Conservation (phyloP, 352 stramenopile species). For the Pythium myriotylum region DNA sequence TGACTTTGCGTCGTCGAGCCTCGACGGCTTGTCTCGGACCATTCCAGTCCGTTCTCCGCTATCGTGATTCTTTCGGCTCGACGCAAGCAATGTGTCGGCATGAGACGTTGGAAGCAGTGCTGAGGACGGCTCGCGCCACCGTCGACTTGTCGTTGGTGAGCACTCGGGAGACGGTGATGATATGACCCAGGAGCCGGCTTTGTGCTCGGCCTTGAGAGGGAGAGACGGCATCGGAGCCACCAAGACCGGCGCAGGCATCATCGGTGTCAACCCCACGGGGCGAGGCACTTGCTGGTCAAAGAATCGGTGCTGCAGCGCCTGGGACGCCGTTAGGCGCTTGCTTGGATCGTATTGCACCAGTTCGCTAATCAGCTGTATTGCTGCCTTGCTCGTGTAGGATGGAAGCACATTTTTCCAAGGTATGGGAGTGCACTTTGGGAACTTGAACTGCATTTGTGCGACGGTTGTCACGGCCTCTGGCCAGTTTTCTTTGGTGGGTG, state of each 20-base stretch:
- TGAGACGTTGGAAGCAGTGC: conserved; percentile 16
- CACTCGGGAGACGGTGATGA: not conserved
- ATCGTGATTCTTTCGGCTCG: conserved; percentile 22
- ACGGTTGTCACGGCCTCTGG: conserved; percentile 88
- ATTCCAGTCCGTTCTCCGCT: not conserved
- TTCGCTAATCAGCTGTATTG: conserved; percentile 85
- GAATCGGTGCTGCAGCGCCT: conserved; percentile 94
- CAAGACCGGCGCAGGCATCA: not conserved
- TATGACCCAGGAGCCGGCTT: conserved; percentile 9
- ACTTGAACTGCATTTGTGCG: conserved; percentile 91
- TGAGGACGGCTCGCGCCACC: conserved; percentile 24
- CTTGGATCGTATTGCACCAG: conserved; percentile 93
- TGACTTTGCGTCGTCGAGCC: conserved; percentile 23
- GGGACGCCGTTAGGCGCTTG: conserved; percentile 78
- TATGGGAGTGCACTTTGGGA: conserved; percentile 86
- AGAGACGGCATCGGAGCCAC: conserved; percentile 4
- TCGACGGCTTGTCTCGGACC: not conserved
- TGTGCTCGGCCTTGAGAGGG: conserved; percentile 39
- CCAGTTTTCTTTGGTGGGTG: conserved; percentile 90
- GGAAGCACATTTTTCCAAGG: conserved; percentile 76
- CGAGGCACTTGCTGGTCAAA: conserved; percentile 75
- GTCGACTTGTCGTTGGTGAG: conserved; percentile 16
- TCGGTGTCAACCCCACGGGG: conserved; percentile 33
- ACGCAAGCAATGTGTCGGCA: conserved; percentile 12
- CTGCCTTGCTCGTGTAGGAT: conserved; percentile 56